A percentile compares a stretch with the other conserved stretches of the same genome.
These are phyloP conservation scores for Fusarium sp. DNA, from an alignment of 2,329 filamentous ascomycete genomes.

Conservation along the genomic window DNA sequence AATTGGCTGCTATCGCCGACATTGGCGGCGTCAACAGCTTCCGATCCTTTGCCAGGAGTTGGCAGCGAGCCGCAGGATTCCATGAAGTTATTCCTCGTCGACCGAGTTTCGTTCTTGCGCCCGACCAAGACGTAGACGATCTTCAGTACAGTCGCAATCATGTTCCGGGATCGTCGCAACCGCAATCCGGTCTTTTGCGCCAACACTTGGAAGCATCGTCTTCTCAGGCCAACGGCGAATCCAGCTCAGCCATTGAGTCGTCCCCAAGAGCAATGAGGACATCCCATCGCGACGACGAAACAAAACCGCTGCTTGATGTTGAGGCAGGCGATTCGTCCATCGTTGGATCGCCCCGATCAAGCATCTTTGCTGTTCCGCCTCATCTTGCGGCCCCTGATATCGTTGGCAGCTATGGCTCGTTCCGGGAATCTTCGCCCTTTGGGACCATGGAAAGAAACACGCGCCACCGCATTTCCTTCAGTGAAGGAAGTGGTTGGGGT, in stretches of 20 bases:
- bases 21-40: constrained; percentile 94
- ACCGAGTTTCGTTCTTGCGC: constrained; percentile 75
- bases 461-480: constrained; percentile 59
- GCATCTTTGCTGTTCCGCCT: constrained; percentile 68
- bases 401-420: constrained; percentile 75
- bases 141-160: constrained; percentile 57
- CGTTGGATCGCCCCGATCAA: constrained; percentile 47
- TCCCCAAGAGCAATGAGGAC: constrained; percentile 20
- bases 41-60: constrained; percentile 91
- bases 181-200: constrained; percentile 60
- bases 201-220: constrained; percentile 61
- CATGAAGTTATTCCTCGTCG: constrained; percentile 85
- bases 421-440: constrained; percentile 58
- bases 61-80: constrained; percentile 90
- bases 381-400: constrained; percentile 75
- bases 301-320: constrained; percentile 58
- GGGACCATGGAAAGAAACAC: constrained; percentile 60
- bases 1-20: constrained; percentile 69
- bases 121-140: constrained; percentile 57
- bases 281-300: constrained; percentile 58
- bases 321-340: constrained; percentile 53
- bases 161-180: constrained; percentile 51
- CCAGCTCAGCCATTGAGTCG: constrained; percentile 37
- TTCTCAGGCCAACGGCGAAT: constrained; percentile 36
- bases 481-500: constrained; percentile 48